Percentiles rank a stretch among this genome's conserved stretches.
Conservation (phyloP, 371 early-diverging fungal species). For the Quaeritorhiza haematococci region DNA sequence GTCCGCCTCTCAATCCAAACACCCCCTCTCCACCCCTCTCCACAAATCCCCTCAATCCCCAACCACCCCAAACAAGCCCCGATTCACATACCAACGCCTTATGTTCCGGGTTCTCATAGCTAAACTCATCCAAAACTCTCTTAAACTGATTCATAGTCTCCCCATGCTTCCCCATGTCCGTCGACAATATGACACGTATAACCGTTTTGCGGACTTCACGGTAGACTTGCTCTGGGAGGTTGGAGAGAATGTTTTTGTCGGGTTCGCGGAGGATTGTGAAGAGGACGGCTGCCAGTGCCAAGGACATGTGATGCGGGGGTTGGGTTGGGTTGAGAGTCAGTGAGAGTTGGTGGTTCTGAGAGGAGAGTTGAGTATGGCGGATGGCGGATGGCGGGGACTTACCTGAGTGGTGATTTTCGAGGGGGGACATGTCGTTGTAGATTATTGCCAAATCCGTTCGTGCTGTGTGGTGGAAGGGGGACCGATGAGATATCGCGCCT, state of each 20-base stretch:
- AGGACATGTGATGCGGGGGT: no score
- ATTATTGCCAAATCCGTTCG: constrained; percentile 42
- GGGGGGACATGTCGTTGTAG: constrained; percentile 51
- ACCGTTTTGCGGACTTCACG: constrained; percentile 37
- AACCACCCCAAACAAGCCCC: no score
- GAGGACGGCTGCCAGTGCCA: constrained; percentile 40
- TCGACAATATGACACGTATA: constrained; percentile 46
- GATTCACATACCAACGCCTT: constrained; percentile 26
- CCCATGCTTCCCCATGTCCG: constrained; percentile 54
- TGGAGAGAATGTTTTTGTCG: constrained; percentile 38
- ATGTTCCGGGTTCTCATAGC: constrained; percentile 37
- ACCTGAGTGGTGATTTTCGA: constrained; percentile 52
- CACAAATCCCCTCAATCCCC: no score
- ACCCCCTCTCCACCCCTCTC: no score
- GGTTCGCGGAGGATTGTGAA: constrained; percentile 40
- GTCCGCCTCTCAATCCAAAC: background rate
- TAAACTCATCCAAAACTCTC: constrained; percentile 31
- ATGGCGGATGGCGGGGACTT: background rate
- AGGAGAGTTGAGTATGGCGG: no score
- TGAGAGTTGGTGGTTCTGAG: no score
- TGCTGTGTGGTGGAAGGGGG: constrained; percentile 11
- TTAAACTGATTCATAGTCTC: constrained; percentile 45
- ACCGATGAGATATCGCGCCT: no score
- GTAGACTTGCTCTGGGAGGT: constrained; percentile 33
- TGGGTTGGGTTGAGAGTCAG: no score